A percentile compares a stretch with the other conserved stretches of the same genome.
These are phyloP conservation scores for Porpolomopsis calyptriformis DNA, from an alignment of 768 basidiomycete genomes.

Conservation along the genomic window DNA sequence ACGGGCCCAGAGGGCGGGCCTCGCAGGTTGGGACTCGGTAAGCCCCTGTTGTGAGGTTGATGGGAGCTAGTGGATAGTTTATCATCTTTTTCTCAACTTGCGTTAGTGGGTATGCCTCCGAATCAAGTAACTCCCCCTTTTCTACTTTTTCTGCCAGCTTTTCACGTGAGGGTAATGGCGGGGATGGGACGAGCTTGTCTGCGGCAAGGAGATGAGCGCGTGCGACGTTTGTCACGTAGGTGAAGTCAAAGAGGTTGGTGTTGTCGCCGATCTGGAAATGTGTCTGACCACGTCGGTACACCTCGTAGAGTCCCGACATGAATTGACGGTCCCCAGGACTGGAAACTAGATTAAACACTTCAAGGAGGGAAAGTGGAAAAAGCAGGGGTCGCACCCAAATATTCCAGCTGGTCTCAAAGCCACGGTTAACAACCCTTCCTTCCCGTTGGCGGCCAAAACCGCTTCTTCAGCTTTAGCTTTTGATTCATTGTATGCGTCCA, in stretches of 20 bases:
- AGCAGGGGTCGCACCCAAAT: conserved; percentile 59
- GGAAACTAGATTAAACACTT: conserved; percentile 4
- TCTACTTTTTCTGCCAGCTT: conserved; percentile 1
- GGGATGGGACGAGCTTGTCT: conserved; percentile 61
- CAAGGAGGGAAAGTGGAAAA: neutral
- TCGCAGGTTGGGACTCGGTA: conserved; percentile 66
- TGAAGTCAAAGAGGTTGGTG: conserved; percentile 90
- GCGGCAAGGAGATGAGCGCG: conserved; percentile 89
- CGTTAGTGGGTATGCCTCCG: conserved; percentile 33
- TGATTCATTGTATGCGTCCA: conserved; percentile 91
- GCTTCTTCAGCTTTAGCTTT: conserved; percentile 83
- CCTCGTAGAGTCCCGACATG: conserved; percentile 69
- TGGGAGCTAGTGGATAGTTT: conserved; percentile 43
- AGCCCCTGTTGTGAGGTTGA: conserved; percentile 54
- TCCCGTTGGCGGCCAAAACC: conserved; percentile 79
- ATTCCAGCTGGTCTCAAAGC: conserved; percentile 90
- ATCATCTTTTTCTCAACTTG: conserved; percentile 33
- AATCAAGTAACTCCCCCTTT: conserved; percentile 12
- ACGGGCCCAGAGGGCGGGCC: conserved; percentile 79
- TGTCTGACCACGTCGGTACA: conserved; percentile 72
- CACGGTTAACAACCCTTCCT: conserved; percentile 76
- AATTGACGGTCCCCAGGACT: conserved; percentile 90
- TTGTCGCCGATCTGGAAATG: conserved; percentile 92
- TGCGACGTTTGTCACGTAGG: conserved; percentile 93
- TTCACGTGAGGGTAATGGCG: conserved; percentile 28